phyloP scores from a whole-genome alignment of 495 filamentous ascomycete species.

The Penicillium diatomitis region DNA sequence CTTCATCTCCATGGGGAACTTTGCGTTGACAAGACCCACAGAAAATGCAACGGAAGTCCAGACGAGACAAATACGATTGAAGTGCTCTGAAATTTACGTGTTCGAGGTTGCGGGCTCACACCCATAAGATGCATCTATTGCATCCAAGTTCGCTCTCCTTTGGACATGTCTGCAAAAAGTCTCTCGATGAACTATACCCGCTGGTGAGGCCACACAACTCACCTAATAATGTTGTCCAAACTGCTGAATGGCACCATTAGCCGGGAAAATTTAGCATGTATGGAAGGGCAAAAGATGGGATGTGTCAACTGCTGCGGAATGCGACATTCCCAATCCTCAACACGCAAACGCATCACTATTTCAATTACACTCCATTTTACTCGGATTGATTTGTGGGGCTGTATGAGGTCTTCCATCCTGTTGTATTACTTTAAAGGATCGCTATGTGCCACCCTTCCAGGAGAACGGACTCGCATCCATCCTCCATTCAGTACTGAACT shows the following conservation, averaged over 20 bases:
- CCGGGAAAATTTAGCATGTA: not conserved
- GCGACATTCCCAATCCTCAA: slow-evolving; percentile 15
- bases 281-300: not conserved
- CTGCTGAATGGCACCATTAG: not conserved
- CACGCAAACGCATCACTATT: slow-evolving; percentile 7
- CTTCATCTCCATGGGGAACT: too few species aligned
- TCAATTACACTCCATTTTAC: slow-evolving; percentile 8
- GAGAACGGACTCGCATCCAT: not conserved
- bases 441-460: slow-evolving; percentile 11
- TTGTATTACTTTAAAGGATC: slow-evolving; percentile 13
- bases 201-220: too few species aligned
- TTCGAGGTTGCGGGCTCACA: too few species aligned
- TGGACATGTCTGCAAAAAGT: too few species aligned
- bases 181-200: too few species aligned
- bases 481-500: not conserved
- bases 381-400: slow-evolving; percentile 7
- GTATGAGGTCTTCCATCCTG: not conserved
- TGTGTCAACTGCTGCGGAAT: slow-evolving; percentile 12
- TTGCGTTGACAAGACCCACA: too few species aligned
- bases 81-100: too few species aligned
- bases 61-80: too few species aligned
- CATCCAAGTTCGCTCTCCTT: too few species aligned
- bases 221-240: too few species aligned
- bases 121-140: too few species aligned
- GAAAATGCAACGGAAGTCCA: too few species aligned